Percentiles rank a stretch among this genome's conserved stretches.
These are phyloP conservation scores for Cladorrhinum samala DNA, from an alignment of 495 filamentous ascomycete genomes.

Conservation along the genomic window DNA sequence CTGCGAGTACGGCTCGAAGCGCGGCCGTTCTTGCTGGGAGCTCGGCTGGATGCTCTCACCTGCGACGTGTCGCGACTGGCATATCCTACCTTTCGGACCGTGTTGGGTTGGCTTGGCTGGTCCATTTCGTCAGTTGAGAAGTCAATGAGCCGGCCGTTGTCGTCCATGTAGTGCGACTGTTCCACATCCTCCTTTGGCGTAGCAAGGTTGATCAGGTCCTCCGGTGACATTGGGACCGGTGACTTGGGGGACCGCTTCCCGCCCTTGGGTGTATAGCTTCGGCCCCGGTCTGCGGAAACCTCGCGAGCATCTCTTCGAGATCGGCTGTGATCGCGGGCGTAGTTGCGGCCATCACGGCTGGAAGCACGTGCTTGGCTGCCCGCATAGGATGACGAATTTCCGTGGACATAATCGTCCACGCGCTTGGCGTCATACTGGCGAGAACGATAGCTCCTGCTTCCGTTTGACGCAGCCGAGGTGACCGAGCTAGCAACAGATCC, in stretches of 20 bases:
- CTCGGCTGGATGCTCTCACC: constrained; percentile 35
- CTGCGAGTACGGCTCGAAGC: constrained; percentile 31
- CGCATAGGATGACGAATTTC: constrained; percentile 68
- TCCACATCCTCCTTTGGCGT: constrained; percentile 31
- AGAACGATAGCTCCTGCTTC: constrained; percentile 33
- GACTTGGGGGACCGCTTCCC: constrained; percentile 86
- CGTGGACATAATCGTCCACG: constrained; percentile 82
- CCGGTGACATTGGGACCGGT: constrained; percentile 85
- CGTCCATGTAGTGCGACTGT: constrained; percentile 2
- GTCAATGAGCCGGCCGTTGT: constrained; percentile 15
- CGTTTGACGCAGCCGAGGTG: constrained; percentile 34
- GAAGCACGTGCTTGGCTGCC: constrained; percentile 47
- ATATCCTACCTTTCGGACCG: constrained; percentile 34
- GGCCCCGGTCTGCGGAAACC: constrained; percentile 62
- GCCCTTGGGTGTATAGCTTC: constrained; percentile 63
- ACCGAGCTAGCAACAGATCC: constrained; percentile 44
- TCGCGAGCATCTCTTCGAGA: constrained; percentile 51
- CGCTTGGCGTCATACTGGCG: constrained; percentile 47
- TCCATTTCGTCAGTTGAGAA: constrained; percentile 19
- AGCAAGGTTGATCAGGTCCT: constrained; percentile 61
- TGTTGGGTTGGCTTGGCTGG: constrained; percentile 37
- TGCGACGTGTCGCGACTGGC: constrained; percentile 31
- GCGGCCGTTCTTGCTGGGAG: constrained; percentile 36
- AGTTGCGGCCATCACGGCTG: constrained; percentile 52
- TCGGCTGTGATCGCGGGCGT: constrained; percentile 45